Percentiles rank a stretch among this genome's conserved stretches.
Conservation (phyloP, 1,284 basidiomycete species). For the Veloboletus limbatus region DNA sequence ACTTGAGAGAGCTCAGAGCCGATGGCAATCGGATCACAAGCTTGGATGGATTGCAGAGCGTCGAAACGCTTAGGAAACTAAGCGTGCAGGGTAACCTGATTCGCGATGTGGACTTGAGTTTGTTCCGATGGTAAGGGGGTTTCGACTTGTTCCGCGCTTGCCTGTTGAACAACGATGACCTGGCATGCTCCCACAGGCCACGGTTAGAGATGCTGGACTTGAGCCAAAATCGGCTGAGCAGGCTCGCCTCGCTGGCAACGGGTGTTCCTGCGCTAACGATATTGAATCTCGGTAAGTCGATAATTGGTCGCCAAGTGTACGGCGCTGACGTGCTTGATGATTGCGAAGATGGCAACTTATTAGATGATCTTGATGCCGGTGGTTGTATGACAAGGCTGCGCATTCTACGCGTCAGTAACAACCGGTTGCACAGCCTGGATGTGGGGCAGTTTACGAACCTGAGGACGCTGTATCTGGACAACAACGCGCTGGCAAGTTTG, state of each 20-base stretch:
- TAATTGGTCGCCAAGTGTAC: slow-evolving; percentile 10
- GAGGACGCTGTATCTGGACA: slow-evolving; percentile 91
- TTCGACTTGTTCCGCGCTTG: slow-evolving; percentile 5
- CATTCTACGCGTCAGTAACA: slow-evolving; percentile 85
- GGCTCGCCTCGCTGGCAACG: slow-evolving; percentile 58
- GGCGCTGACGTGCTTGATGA: slow-evolving; percentile 17
- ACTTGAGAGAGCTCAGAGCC: slow-evolving; percentile 85
- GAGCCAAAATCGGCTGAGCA: slow-evolving; percentile 71
- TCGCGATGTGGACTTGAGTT: slow-evolving; percentile 57
- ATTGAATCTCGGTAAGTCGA: slow-evolving; percentile 75
- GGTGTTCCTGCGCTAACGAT: slow-evolving; percentile 59
- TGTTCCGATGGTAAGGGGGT: slow-evolving; percentile 68
- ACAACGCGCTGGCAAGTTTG: slow-evolving; percentile 67
- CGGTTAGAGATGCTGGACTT: slow-evolving; percentile 83
- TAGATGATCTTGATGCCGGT: slow-evolving; percentile 52
- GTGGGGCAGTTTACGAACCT: slow-evolving; percentile 68
- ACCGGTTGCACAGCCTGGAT: slow-evolving; percentile 71
- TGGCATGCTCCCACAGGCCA: slow-evolving; percentile 48
- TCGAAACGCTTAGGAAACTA: slow-evolving; percentile 81
- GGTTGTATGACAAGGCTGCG: slow-evolving; percentile 66
- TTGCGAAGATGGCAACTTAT: slow-evolving; percentile 67
- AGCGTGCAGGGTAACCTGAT: slow-evolving; percentile 81
- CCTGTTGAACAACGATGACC: slow-evolving; percentile 13
- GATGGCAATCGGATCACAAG: slow-evolving; percentile 80
- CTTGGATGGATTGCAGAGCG: slow-evolving; percentile 75